These are phyloP conservation scores for Myxozyma neotropica DNA, from an alignment of 805 yeast species.

Conservation along the genomic window DNA sequence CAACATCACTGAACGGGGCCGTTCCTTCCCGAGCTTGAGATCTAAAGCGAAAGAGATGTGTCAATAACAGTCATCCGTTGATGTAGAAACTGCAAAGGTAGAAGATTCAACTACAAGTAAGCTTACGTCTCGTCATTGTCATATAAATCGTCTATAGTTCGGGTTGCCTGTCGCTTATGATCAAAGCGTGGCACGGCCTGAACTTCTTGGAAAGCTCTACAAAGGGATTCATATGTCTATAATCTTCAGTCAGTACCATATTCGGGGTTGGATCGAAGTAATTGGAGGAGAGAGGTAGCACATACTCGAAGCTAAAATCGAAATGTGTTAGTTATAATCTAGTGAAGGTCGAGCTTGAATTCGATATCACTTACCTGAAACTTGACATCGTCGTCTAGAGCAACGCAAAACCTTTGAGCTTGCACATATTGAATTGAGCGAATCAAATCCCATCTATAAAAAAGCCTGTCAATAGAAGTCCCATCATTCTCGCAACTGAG, in stretches of 20 bases:
- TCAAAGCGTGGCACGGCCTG: not conserved
- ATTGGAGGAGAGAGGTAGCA: no score
- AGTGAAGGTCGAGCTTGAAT: not conserved
- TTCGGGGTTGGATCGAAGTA: not conserved
- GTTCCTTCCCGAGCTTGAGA: conserved; percentile 8
- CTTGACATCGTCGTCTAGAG: conserved; percentile 36
- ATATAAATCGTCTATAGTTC: conserved; percentile 25
- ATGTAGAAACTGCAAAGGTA: not conserved
- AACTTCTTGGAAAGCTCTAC: conserved; percentile 19
- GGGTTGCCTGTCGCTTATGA: not conserved
- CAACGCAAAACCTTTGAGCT: conserved; percentile 38
- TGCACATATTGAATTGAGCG: conserved; percentile 42
- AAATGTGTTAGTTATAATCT: not conserved
- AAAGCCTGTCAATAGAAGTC: not conserved
- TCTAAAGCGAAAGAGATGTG: not conserved
- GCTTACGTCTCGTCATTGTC: conserved; percentile 13
- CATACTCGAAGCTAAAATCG: conserved; percentile 19
- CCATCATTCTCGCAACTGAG: not conserved
- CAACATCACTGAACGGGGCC: conserved; percentile 17
- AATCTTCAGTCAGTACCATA: not conserved
- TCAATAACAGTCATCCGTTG: not conserved
- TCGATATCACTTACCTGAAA: conserved; percentile 22
- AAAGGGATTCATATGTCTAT: conserved; percentile 29
- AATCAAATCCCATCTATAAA: conserved; percentile 26
- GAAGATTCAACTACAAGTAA: no score